Conservation (phyloP, 2,329 filamentous ascomycete species). For the Colletotrichum destructivum region DNA sequence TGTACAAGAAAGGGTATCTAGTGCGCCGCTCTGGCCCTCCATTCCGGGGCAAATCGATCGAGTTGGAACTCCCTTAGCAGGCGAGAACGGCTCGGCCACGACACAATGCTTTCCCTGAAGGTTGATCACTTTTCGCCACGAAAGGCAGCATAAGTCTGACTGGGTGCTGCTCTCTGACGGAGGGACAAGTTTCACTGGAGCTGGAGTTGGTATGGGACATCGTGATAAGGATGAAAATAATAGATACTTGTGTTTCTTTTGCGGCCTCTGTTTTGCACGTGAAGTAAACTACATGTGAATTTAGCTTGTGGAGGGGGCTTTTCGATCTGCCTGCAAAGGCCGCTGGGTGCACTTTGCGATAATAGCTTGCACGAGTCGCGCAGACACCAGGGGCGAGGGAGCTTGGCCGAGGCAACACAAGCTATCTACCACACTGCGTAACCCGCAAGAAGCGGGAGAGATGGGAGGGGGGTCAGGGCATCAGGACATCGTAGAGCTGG, state of each 20-base stretch:
- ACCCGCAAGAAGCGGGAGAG: background rate
- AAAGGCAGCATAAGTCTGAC: background rate
- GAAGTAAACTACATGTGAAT: background rate
- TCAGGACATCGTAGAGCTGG: background rate
- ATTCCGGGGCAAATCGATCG: background rate
- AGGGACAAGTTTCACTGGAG: background rate
- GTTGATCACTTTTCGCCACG: background rate
- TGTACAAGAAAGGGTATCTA: conserved; percentile 30
- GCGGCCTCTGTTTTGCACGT: background rate
- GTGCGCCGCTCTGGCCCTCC: conserved; percentile 10
- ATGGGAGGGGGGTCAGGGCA: background rate
- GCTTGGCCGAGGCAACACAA: background rate
- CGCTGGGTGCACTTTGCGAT: background rate
- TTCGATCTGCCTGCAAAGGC: background rate
- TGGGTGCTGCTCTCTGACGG: background rate
- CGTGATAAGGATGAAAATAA: conserved; percentile 32
- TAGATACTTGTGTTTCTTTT: conserved; percentile 30
- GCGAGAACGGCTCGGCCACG: conserved; percentile 2
- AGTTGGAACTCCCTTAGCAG: background rate
- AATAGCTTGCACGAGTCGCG: background rate
- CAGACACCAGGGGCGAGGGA: background rate
- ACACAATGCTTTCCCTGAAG: background rate
- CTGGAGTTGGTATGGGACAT: conserved; percentile 18
- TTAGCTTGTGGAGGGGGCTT: background rate
- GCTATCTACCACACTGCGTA: too few species aligned